phyloP scores from a whole-genome alignment of 148 eudicot genomes.

The Rhododendron henanense region DNA sequence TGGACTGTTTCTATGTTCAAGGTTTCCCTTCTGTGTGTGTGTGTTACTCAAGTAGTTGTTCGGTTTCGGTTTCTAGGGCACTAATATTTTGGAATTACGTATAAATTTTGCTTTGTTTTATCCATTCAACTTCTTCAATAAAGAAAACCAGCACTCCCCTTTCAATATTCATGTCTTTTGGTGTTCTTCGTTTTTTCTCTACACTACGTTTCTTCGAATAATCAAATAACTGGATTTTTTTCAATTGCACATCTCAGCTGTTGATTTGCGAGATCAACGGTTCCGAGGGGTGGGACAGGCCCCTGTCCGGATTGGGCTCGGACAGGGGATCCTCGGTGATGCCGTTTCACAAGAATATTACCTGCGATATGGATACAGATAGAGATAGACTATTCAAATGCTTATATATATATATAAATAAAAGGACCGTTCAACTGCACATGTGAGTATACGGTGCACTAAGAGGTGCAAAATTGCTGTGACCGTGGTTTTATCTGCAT shows the following conservation, averaged over 20 bases:
- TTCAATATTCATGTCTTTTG: not conserved
- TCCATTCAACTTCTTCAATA: not conserved
- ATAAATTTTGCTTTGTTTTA: not conserved
- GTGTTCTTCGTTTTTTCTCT: not conserved
- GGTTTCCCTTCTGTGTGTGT: slow-evolving; percentile 30
- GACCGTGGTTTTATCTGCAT: not conserved
- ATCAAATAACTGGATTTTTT: not conserved
- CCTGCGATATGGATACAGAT: not conserved
- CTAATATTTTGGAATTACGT: not conserved
- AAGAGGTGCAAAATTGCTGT: not conserved
- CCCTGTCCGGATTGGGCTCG: too few species aligned
- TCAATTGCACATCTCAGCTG: too few species aligned
- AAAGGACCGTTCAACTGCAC: not conserved
- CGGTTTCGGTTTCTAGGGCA: slow-evolving; percentile 4
- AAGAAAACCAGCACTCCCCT: not conserved
- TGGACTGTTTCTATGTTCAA: slow-evolving; percentile 98
- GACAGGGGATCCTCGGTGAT: too few species aligned
- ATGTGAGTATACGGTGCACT: not conserved
- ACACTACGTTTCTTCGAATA: not conserved
- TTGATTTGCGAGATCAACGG: too few species aligned
- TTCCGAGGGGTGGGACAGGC: too few species aligned
- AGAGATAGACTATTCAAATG: not conserved
- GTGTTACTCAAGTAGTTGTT: not conserved
- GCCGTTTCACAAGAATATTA: not conserved
- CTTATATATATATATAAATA: not conserved